phyloP scores from a whole-genome alignment of 768 basidiomycete species.

The Infundibulicybe gibba region DNA sequence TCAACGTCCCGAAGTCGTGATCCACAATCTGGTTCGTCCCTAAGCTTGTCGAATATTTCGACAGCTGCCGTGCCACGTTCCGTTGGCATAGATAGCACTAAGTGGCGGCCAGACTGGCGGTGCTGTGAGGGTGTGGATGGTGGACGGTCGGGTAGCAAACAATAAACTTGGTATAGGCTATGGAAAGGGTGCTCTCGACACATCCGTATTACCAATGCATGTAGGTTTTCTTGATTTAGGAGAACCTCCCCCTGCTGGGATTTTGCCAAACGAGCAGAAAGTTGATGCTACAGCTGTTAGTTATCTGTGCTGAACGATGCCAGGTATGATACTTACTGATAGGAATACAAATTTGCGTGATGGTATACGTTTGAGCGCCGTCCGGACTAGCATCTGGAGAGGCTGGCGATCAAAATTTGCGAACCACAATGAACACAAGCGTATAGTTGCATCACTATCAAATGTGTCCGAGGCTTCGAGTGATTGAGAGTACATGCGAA shows the following conservation, averaged over 20 bases:
- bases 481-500: conserved; percentile 83
- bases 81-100: conserved; percentile 35
- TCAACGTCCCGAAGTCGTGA: conserved; percentile 52
- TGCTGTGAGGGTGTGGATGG: conserved; percentile 4
- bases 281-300: conserved; percentile 57
- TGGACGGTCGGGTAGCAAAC: conserved; percentile 43
- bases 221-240: conserved; percentile 56
- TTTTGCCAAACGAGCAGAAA: conserved; percentile 81
- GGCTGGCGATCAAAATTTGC: conserved; percentile 72
- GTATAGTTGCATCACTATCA: conserved; percentile 76
- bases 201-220: conserved; percentile 66
- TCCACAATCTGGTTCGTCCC: conserved; percentile 30
- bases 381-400: conserved; percentile 31
- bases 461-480: conserved; percentile 65
- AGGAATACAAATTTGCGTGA: conserved; percentile 90
- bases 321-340: conserved; percentile 37
- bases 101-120: neutral
- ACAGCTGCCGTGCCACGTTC: conserved; percentile 66
- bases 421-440: conserved; percentile 91
- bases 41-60: conserved; percentile 54
- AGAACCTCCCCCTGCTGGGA: conserved; percentile 20
- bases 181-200: conserved; percentile 93
- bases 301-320: neutral
- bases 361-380: conserved; percentile 58
- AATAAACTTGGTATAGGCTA: conserved; percentile 85